Evolutionary conservation across 345 rosid genomes (phyloP), one percentile per base, ranked within the genome.

Genomic region (Tarenaya hassleriana): DNA sequence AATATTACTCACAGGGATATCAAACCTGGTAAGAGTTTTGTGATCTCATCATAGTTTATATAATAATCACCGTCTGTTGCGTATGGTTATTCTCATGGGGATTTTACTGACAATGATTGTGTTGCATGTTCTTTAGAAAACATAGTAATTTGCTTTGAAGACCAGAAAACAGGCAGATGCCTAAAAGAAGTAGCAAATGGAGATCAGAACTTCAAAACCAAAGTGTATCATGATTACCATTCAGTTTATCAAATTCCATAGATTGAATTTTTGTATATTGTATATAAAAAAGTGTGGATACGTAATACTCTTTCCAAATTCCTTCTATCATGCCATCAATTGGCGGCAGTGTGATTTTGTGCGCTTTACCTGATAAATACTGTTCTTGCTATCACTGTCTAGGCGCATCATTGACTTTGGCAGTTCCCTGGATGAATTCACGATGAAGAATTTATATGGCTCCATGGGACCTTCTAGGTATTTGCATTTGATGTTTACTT

Each of bases 371-470:
- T 10, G 13, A 38, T 37, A 35, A 42, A 61, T 35, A 20, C 34
- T 67, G 63, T 34, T 35, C 57, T 52, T 61, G 49, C 64, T 18
- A 32, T 37, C 47, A 24, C 48, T 58, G 56, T 41, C 47, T 64
- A 90, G 97, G 91, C 91, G 94, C 53, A 69, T 90, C 69, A 90
- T 90, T 62, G 97, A 90, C 75, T 90, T 90, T 72, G 98, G 98
- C 50, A 86, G 96, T 66, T 88, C 94, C 52, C 68, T 86, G 55
- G 88, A 90, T 72, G 94, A 81, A 19, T 90, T 80, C 71, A 80
- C 96, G 12, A 17, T 84, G 72, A 82, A 82, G 75, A 83, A 90
- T 70, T 48, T 84, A 1, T 86, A 86, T 58, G 94, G 94, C 24
- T 73, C 86, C 24, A 61, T 61, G 47, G 98, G 98, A 62, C 98